Evolutionary conservation across 345 rosid genomes (phyloP).

Genomic region (Balakata baccata): DNA sequence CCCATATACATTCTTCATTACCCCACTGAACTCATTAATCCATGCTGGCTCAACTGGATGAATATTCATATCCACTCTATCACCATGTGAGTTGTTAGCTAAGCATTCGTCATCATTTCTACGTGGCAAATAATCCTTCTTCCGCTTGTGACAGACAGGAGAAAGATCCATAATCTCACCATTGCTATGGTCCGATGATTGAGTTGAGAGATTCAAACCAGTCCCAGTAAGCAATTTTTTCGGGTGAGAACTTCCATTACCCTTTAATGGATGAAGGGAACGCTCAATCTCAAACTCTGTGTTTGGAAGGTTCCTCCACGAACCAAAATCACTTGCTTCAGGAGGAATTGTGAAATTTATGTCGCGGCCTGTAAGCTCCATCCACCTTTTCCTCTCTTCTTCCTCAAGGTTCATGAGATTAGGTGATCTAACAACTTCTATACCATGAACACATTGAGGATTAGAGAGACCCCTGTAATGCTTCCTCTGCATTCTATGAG

Average conservation of each 20-base stretch:
- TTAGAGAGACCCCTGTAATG: conserved; percentile 95
- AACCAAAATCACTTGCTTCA: conserved; percentile 87
- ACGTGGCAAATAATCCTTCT: conserved; percentile 70
- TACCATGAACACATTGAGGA: conserved; percentile 93
- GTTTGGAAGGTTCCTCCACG: conserved; percentile 92
- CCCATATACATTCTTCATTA: conserved; percentile 69
- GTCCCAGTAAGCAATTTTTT: conserved; percentile 85
- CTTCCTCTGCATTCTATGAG: conserved; percentile 97
- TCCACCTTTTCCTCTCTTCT: conserved; percentile 88
- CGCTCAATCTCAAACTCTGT: conserved; percentile 93
- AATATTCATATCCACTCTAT: conserved; percentile 53
- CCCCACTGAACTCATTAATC: conserved; percentile 77
- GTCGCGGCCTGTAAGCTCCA: conserved; percentile 89
- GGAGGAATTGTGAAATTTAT: conserved; percentile 64
- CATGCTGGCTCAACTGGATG: conserved; percentile 72
- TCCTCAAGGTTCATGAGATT: conserved; percentile 70
- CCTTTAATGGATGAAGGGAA: conserved; percentile 39
- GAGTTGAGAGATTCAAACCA: conserved; percentile 76
- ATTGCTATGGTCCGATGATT: conserved; percentile 51
- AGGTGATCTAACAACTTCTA: conserved; percentile 74
- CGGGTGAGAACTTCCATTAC: conserved; percentile 34
- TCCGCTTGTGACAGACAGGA: conserved; percentile 60
- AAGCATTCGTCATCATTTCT: conserved; percentile 57
- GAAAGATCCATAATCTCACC: conserved; percentile 70
- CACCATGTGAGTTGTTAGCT: conserved; percentile 44